Percentiles rank a stretch among this genome's conserved stretches.
These are phyloP conservation scores for Cryptosporidium sp. DNA, from an alignment of 169 alveolate genomes.

Conservation along the genomic window DNA sequence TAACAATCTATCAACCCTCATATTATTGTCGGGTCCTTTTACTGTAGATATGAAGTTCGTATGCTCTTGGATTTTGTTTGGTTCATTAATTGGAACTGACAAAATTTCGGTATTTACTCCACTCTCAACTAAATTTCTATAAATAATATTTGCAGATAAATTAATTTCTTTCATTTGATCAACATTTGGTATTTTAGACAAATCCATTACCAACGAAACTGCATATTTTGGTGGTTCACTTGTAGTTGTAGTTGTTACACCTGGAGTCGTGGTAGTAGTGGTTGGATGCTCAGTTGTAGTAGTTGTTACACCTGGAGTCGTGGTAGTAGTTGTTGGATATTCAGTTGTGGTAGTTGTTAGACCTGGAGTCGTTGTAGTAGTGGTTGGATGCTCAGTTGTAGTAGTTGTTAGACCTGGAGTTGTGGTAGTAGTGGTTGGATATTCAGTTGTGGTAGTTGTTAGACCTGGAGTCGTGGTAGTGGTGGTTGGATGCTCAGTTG, in stretches of 20 bases:
- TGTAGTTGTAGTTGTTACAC: constrained; percentile 24
- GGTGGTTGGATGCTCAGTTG: background rate
- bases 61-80: constrained; percentile 3
- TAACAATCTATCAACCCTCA: constrained; percentile 51
- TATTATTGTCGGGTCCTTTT: background rate
- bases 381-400: background rate
- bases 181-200: constrained; percentile 61
- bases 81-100: constrained; percentile 35
- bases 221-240: constrained; percentile 54
- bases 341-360: constrained; percentile 17
- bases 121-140: constrained; percentile 50
- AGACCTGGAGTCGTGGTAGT: no score
- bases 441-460: constrained; percentile 12
- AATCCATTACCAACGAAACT: constrained; percentile 67
- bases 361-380: background rate
- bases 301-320: constrained; percentile 4
- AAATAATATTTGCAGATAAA: constrained; percentile 58
- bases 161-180: constrained; percentile 65
- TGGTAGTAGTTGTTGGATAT: background rate
- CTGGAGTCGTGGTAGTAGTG: background rate
- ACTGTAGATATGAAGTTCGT: constrained; percentile 39
- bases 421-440: constrained; percentile 6
- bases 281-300: background rate
- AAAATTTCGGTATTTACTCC: constrained; percentile 56
- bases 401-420: background rate